These are phyloP conservation scores for Salmacisia buchloeana DNA, from an alignment of 1,284 basidiomycete species.

Conservation along the genomic window DNA sequence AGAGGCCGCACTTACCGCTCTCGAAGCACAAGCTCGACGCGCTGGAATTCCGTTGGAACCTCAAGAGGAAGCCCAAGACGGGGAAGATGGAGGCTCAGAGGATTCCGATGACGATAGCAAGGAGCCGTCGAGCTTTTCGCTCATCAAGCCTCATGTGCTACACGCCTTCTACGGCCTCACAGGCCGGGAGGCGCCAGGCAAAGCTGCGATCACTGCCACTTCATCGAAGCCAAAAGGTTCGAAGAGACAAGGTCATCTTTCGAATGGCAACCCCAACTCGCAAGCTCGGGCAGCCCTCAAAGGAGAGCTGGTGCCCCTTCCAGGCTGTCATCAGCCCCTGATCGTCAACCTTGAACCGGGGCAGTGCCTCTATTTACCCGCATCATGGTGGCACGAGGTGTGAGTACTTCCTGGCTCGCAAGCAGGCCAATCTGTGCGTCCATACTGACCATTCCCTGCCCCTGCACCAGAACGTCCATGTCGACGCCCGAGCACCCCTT, in stretches of 20 bases:
- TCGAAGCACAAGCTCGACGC: constrained; percentile 9
- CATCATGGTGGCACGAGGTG: constrained; percentile 49
- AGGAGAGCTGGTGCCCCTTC: constrained; percentile 10
- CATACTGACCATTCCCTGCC: background rate
- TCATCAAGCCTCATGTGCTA: constrained; percentile 31
- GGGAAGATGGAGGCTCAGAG: background rate
- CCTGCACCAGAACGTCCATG: background rate
- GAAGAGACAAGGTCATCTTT: background rate
- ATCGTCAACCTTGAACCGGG: constrained; percentile 40
- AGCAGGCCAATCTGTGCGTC: background rate
- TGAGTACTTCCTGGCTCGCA: constrained; percentile 25
- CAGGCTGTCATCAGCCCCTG: constrained; percentile 38
- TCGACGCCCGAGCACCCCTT: constrained; percentile 15
- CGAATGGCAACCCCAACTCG: background rate
- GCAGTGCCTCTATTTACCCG: constrained; percentile 49
- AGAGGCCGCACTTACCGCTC: constrained; percentile 25
- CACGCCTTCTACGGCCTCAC: constrained; percentile 32
- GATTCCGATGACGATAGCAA: constrained; percentile 15
- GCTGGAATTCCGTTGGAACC: constrained; percentile 10
- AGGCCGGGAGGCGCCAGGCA: background rate
- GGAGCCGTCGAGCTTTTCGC: constrained; percentile 46
- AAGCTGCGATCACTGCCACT: background rate
- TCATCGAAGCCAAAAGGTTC: background rate
- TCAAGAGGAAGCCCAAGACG: constrained; percentile 9
- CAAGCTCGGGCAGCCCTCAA: too few relatives aligned